phyloP scores from a whole-genome alignment of 805 yeast genomes.

The Candida taoyuanica region DNA sequence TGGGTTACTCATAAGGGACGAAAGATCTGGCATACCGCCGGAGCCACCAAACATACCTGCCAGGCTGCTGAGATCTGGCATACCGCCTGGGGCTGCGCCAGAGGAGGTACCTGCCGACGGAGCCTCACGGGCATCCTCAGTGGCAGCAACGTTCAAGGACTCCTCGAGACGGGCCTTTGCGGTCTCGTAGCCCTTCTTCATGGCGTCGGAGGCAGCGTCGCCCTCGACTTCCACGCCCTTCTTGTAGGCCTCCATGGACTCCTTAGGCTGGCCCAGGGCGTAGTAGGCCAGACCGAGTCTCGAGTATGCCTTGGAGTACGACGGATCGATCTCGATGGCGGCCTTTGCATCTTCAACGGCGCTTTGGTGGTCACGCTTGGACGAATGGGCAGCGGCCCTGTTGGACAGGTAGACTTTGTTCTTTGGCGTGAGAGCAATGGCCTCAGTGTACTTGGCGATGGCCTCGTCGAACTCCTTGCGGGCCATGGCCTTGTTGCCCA shows the following conservation, averaged over 20 bases:
- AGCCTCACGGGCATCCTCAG: conserved; percentile 22
- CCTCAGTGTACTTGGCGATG: conserved; percentile 71
- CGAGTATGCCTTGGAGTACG: conserved; percentile 88
- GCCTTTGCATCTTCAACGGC: conserved; percentile 82
- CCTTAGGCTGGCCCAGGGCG: conserved; percentile 91
- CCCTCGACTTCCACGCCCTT: conserved; percentile 87
- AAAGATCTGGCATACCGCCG: conserved; percentile 69
- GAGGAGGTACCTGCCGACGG: conserved; percentile 26
- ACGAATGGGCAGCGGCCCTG: conserved; percentile 95
- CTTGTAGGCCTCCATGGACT: conserved; percentile 85
- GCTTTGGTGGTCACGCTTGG: conserved; percentile 62
- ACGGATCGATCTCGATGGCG: conserved; percentile 75
- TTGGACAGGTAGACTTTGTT: conserved; percentile 87
- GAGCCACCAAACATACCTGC: conserved; percentile 48
- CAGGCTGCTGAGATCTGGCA: conserved; percentile 56
- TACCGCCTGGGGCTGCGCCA: conserved; percentile 40
- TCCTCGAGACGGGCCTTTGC: conserved; percentile 86
- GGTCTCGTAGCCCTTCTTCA: conserved; percentile 90
- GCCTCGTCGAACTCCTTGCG: conserved; percentile 66
- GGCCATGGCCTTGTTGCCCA: conserved; percentile 91
- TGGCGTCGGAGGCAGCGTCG: conserved; percentile 74
- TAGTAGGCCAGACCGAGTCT: conserved; percentile 91
- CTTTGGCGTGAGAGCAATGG: conserved; percentile 61
- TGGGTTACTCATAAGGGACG: conserved; percentile 82
- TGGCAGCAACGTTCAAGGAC: conserved; percentile 40